These are phyloP conservation scores for Colletotrichum sublineola DNA, from an alignment of 2,329 filamentous ascomycete species.

Conservation along the genomic window DNA sequence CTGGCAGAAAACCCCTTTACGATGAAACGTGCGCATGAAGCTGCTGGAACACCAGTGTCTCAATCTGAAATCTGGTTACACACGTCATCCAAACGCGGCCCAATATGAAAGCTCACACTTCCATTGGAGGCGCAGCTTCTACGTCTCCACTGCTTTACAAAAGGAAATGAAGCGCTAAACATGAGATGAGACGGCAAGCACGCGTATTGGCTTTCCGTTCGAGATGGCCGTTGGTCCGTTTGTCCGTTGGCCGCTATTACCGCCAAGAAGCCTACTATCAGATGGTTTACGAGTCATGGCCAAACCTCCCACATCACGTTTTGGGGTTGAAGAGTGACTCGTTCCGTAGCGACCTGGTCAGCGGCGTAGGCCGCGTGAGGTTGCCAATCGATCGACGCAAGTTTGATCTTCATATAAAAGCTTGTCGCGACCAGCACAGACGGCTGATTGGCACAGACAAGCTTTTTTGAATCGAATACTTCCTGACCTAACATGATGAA, in stretches of 20 bases:
- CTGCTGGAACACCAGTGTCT: constrained; percentile 7
- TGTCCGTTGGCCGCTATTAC: background rate
- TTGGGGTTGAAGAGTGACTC: background rate
- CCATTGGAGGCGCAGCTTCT: background rate
- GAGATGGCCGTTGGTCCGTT: too few species aligned
- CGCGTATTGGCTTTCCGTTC: background rate
- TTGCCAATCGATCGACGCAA: background rate
- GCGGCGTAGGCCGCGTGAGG: background rate
- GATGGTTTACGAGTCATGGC: background rate
- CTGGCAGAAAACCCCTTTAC: background rate
- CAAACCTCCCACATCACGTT: background rate
- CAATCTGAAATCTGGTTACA: background rate
- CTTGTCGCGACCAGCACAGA: background rate
- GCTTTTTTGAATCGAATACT: background rate
- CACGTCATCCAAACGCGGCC: constrained; percentile 2
- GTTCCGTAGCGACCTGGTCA: background rate
- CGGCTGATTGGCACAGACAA: background rate
- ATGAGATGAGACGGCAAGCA: constrained; percentile 11
- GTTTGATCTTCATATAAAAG: constrained; percentile 20
- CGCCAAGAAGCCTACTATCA: background rate
- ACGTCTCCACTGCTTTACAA: background rate
- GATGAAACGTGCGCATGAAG: constrained; percentile 19
- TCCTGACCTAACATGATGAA: constrained; percentile 27
- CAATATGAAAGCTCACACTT: background rate
- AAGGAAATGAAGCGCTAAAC: background rate